Conservation (phyloP, 73 alveolate genomes). For the Paramecium sexaurelia region DNA sequence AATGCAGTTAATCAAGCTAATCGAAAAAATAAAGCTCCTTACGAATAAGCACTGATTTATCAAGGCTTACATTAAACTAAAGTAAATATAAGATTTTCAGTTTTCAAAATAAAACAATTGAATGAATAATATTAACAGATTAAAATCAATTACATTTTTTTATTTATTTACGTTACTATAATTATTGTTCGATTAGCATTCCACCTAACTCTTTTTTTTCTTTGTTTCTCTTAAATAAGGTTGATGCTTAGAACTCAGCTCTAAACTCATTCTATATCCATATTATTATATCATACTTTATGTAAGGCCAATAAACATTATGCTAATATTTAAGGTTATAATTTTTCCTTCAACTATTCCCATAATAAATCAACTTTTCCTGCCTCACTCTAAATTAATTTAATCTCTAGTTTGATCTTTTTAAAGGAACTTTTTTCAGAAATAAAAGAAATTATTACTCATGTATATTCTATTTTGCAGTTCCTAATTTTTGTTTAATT, state of each 20-base stretch:
- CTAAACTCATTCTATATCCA: conserved; percentile 13
- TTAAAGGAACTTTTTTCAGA: not conserved
- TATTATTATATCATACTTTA: not conserved
- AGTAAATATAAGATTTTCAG: not conserved
- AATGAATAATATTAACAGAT: not conserved
- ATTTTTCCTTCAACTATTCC: conserved; percentile 38
- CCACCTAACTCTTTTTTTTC: not conserved
- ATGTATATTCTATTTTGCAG: not conserved
- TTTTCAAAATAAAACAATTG: not conserved
- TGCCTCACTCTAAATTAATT: conserved; percentile 28
- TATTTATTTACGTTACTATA: not conserved
- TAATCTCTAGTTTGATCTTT: conserved; percentile 5
- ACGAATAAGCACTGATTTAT: not conserved
- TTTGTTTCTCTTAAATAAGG: not conserved
- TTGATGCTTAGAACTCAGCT: conserved; percentile 26
- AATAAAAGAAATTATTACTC: not conserved
- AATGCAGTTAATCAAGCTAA: not conserved
- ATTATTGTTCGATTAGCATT: not conserved
- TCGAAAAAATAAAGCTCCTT: not conserved
- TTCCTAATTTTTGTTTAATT: not conserved
- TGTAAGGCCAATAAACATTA: not conserved
- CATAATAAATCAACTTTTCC: conserved; percentile 30
- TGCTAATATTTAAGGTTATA: not conserved
- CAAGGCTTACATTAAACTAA: not conserved
- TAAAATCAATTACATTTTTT: conserved; percentile 4